Base-by-base conservation (phyloP, 2,329 filamentous ascomycete species). In the Mycosphaerella sp. region DNA sequence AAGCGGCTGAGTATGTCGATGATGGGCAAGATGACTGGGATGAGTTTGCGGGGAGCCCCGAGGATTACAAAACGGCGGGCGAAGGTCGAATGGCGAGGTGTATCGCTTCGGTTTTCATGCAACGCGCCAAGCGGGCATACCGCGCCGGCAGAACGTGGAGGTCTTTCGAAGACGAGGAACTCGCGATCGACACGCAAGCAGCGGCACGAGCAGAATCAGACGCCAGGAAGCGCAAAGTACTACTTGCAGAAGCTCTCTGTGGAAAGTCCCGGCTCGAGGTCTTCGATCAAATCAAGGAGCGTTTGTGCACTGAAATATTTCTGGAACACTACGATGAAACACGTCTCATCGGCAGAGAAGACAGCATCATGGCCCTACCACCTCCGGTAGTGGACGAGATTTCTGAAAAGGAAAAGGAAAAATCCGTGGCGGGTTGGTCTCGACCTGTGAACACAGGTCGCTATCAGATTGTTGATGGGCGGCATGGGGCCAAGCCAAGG, bases 301-400 rank as follows among this genome's bases (percentile, higher is more conserved):
- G 62, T 10, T 41, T 64, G n/a, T 58, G 59, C 32, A 42, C 52
- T 7, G 62, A 64, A 34, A 54, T 64, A 39, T 64, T 59, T 51
- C 52, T 51, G 6, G 45, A 53, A 26, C 11, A 42, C 11, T 49
- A 53, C 40, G 42, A 51, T 36, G 41, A 51, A 11, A 39, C 45
- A 11, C 48, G 48, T 21, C 32, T 51, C 23, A 42, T 42, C 2
- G 31, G 42, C 36, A 45, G 41, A 12, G 14, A 41, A 40, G 48
- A 45, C 47, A 49, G 46, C 45, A 21, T 53, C 8, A 23, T 44
- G 1, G 29, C 32, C 43, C 29, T 29, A 23, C 29, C 31, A 36
- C n/a, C 17, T 34, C 14, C 40, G 41, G 38, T 41, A 50, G 11
- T 6, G 42, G 26, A 51, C 9, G 40, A 45, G 6, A 45, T 51